phyloP scores from a whole-genome alignment of 202 grass and related monocot genomes.

The Panicum virgatum region DNA sequence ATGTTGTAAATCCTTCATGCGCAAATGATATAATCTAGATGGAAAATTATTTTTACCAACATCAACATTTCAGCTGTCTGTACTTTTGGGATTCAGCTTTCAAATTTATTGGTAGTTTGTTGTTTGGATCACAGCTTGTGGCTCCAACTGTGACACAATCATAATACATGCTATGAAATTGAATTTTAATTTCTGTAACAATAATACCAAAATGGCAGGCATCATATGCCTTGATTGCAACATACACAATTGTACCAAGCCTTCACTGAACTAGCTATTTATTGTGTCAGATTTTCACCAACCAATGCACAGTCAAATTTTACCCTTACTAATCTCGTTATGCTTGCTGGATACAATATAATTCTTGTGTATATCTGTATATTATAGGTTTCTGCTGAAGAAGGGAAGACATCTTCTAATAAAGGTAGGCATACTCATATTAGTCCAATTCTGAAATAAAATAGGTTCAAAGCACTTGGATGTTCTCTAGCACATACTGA shows the following conservation, averaged over 20 bases:
- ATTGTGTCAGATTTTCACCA: not conserved
- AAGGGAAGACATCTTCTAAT: conserved; percentile 65
- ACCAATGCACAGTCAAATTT: not conserved
- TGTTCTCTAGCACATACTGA: conserved; percentile 55
- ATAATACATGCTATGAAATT: no score
- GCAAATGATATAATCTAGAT: not conserved
- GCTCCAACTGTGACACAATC: no score
- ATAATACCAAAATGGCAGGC: not conserved
- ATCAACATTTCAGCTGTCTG: not conserved
- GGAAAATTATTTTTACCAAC: not conserved
- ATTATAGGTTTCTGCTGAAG: conserved; percentile 73
- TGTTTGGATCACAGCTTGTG: no score
- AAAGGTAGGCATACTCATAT: conserved; percentile 58
- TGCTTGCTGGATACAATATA: conserved; percentile 27
- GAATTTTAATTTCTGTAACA: not conserved
- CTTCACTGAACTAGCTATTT: not conserved
- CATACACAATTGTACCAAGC: not conserved
- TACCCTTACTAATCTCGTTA: not conserved
- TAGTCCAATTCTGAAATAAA: conserved; percentile 56
- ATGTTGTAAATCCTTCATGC: not conserved
- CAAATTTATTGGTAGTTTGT: no score
- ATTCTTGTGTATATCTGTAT: conserved; percentile 29
- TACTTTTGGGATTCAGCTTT: not conserved
- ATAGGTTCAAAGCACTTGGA: conserved; percentile 53
- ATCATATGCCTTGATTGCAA: not conserved